Conservation (phyloP, 768 basidiomycete genomes). For the Pleurotus tuoliensis region DNA sequence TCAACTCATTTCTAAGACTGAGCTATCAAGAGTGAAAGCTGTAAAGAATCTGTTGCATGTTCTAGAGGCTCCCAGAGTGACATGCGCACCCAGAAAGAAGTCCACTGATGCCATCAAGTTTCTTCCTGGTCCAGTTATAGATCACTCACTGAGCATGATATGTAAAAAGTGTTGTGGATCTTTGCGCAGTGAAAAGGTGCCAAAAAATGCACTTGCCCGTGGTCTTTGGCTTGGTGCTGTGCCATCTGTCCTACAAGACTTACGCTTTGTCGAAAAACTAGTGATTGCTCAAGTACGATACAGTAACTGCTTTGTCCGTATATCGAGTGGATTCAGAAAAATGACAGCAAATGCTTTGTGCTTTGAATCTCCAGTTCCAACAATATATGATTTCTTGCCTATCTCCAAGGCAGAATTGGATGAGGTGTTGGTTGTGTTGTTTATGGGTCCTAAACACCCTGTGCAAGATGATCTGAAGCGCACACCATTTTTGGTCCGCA, state of each 20-base stretch:
- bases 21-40: no score
- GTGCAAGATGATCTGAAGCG: slow-evolving; percentile 12
- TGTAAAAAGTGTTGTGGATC: slow-evolving; percentile 7
- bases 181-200: slow-evolving; percentile 9
- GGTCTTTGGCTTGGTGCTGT: slow-evolving; percentile 22
- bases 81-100: no score
- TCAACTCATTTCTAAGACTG: no score
- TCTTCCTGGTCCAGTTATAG: neutral
- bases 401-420: slow-evolving; percentile 14
- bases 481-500: slow-evolving; percentile 21
- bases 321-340: neutral
- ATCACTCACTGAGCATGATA: neutral
- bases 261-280: no score
- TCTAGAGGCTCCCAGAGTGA: no score
- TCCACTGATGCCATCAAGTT: neutral
- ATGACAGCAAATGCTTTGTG: slow-evolving; percentile 22
- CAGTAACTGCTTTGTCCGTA: slow-evolving; percentile 17
- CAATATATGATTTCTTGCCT: slow-evolving; percentile 17
- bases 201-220: slow-evolving; percentile 6
- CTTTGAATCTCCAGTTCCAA: slow-evolving; percentile 18
- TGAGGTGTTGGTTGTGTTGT: no score
- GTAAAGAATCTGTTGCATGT: no score
- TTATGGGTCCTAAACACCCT: slow-evolving; percentile 5
- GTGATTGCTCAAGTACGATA: slow-evolving; percentile 8
- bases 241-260: slow-evolving; percentile 14